Evolutionary conservation across 2,329 filamentous ascomycete species (phyloP).

Genomic region (Trichophyton mentagrophytes): DNA sequence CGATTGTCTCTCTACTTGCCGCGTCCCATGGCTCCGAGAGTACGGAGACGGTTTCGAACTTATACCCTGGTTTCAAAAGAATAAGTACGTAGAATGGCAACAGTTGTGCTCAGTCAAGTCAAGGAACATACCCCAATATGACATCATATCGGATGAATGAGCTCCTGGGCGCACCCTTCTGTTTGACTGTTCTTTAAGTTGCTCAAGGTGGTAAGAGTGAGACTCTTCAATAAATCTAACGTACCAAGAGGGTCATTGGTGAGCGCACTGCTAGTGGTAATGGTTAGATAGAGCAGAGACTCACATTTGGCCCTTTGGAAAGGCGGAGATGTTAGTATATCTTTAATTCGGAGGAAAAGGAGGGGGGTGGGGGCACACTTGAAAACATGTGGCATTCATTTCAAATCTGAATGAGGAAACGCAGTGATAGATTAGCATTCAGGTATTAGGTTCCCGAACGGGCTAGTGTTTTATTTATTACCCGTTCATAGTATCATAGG

Average conservation of each 20-base stretch:
- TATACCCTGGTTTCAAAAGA: conserved; percentile 56
- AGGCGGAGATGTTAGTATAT: conserved; percentile 14
- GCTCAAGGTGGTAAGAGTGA: conserved; percentile 55
- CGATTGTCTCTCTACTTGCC: conserved; percentile 63
- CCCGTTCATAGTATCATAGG: conserved; percentile 72
- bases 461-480: conserved; percentile 27
- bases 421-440: conserved; percentile 1
- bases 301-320: conserved; percentile 43
- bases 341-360: neutral
- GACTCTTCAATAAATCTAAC: conserved; percentile 85
- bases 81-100: conserved; percentile 5
- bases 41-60: conserved; percentile 80
- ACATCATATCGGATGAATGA: conserved; percentile 67
- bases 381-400: conserved; percentile 87
- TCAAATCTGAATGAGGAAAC: conserved; percentile 52
- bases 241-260: neutral
- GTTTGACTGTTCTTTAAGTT: conserved; percentile 45
- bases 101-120: neutral
- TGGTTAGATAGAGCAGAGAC: conserved; percentile 11
- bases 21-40: conserved; percentile 63
- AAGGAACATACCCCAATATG: conserved; percentile 64
- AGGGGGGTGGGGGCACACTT: conserved; percentile 43
- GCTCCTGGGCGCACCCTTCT: conserved; percentile 40
- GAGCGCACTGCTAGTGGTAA: neutral
- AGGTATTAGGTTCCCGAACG: conserved; percentile 4